Evolutionary conservation across 805 yeast species (phyloP), one percentile per base, ranked within the genome.

Genomic region (Candida tibetensis): DNA sequence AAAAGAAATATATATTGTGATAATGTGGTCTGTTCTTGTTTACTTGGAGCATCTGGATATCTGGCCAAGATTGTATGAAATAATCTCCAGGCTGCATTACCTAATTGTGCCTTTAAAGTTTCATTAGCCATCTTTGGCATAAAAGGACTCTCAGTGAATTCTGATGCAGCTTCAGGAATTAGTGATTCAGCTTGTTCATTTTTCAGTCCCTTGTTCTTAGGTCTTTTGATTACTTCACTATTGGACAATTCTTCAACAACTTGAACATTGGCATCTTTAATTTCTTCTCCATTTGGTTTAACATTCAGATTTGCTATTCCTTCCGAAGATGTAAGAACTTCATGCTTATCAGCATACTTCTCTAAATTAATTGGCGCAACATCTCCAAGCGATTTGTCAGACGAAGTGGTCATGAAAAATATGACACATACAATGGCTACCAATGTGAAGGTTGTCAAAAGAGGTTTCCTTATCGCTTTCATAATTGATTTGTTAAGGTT

Each of bases 111-210:
- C 52, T 79, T 77, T 37, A 79, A 65, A 0, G 89, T 83, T 47
- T 81, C 89, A 60, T 91, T 91, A 12, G 85, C 85, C 95, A 93
- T 89, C 49, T 86, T 77, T 5, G 95, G 95, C 99, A 93, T 93
- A 53, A 89, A 89, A 2, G 89, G 49, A 13, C 42, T 42, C 19
- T 45, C 46, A 5, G 44, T 43, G 37, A 39, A 34, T n/a, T 35
- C 46, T 4, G 32, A 17, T 4, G 23, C 17, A 14, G 5, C 17
- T 14, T 13, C 6, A 14, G 9, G 17, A 6, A 29, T 7, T 14
- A 12, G 19, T 5, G 17, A 9, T n/a, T 17, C 6, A 18, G 18
- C 34, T 4, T 6, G 15, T 12, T 5, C 34, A 31, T n/a, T 13
- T 7, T 12, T 31, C 13, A 4, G 22, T 13, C 8, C 26, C 15